Percentiles rank a stretch among this genome's conserved stretches.
These are phyloP conservation scores for Boletus speciosus DNA, from an alignment of 768 basidiomycete species.

Conservation along the genomic window DNA sequence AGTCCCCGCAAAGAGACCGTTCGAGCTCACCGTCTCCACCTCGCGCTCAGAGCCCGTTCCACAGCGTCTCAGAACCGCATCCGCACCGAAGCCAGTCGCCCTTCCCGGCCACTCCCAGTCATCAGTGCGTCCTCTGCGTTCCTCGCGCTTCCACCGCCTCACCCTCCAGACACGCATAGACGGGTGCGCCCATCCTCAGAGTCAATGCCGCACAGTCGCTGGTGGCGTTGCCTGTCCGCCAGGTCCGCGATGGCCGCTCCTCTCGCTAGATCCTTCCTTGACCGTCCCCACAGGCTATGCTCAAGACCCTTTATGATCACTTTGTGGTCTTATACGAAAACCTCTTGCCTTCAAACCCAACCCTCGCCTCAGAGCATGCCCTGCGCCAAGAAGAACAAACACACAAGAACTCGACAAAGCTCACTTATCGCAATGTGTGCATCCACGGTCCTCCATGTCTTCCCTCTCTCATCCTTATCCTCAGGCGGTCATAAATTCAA, in stretches of 20 bases:
- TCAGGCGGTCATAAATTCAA: slow-evolving; percentile 50
- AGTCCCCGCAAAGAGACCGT: slow-evolving; percentile 52
- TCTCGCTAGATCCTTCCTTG: background rate
- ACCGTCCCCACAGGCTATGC: slow-evolving; percentile 51
- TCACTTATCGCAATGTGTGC: slow-evolving; percentile 80
- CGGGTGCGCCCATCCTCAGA: slow-evolving; percentile 62
- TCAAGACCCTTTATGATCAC: slow-evolving; percentile 71
- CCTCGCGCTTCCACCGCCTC: background rate
- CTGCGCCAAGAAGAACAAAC: slow-evolving; percentile 79
- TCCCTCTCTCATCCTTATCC: slow-evolving; percentile 11
- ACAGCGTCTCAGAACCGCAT: slow-evolving; percentile 59
- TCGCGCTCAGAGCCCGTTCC: slow-evolving; percentile 49
- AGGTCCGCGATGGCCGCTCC: slow-evolving; percentile 40
- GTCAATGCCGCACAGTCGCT: slow-evolving; percentile 66
- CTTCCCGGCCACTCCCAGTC: slow-evolving; percentile 39
- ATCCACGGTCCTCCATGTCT: background rate
- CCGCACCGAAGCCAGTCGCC: slow-evolving; percentile 41
- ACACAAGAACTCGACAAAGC: slow-evolving; percentile 68
- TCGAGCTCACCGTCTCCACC: slow-evolving; percentile 23
- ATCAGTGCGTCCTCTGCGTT: slow-evolving; percentile 20
- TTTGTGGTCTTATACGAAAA: slow-evolving; percentile 64
- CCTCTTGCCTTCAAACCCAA: slow-evolving; percentile 51
- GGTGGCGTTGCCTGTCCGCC: slow-evolving; percentile 70
- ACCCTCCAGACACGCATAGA: slow-evolving; percentile 30
- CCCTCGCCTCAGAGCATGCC: slow-evolving; percentile 73